Conservation (phyloP, 2,329 filamentous ascomycete genomes). For the Geosmithia morbida region DNA sequence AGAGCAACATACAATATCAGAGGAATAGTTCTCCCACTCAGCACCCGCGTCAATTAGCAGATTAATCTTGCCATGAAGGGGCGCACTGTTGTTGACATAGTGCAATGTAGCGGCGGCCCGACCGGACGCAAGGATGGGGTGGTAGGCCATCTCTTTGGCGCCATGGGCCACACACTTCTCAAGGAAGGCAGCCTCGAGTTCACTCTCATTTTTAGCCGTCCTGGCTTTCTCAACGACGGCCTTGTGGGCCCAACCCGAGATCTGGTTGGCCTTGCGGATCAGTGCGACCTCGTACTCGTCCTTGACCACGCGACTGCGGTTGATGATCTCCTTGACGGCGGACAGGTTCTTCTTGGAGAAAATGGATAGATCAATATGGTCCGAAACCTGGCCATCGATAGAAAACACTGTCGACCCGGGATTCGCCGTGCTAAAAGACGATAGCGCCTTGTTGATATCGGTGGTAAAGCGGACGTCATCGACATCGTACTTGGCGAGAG, state of each 20-base stretch:
- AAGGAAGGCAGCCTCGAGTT: slow-evolving; percentile 71
- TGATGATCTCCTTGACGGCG: slow-evolving; percentile 47
- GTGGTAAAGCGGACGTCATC: slow-evolving; percentile 61
- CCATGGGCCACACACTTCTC: slow-evolving; percentile 61
- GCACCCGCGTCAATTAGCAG: slow-evolving; percentile 74
- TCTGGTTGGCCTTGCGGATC: slow-evolving; percentile 55
- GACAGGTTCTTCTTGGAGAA: slow-evolving; percentile 50
- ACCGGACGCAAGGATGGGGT: slow-evolving; percentile 72
- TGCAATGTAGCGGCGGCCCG: slow-evolving; percentile 73
- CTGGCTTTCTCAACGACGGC: slow-evolving; percentile 46
- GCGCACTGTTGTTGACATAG: slow-evolving; percentile 67
- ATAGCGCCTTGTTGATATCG: slow-evolving; percentile 62
- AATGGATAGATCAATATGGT: slow-evolving; percentile 54
- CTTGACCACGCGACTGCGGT: slow-evolving; percentile 56
- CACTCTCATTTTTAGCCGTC: slow-evolving; percentile 58
- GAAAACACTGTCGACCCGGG: slow-evolving; percentile 46
- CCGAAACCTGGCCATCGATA: slow-evolving; percentile 64
- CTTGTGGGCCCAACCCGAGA: slow-evolving; percentile 54
- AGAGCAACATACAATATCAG: slow-evolving; percentile 39
- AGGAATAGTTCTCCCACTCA: slow-evolving; percentile 60
- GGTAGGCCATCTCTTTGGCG: slow-evolving; percentile 74
- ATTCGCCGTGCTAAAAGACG: slow-evolving; percentile 27
- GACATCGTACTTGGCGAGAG: slow-evolving; percentile 63
- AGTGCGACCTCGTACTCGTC: slow-evolving; percentile 62
- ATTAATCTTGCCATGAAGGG: slow-evolving; percentile 57